A percentile compares a stretch with the other conserved stretches of the same genome.
Evolutionary conservation across 1,284 basidiomycete genomes (phyloP).

Genomic region (Papiliotrema laurentii): DNA sequence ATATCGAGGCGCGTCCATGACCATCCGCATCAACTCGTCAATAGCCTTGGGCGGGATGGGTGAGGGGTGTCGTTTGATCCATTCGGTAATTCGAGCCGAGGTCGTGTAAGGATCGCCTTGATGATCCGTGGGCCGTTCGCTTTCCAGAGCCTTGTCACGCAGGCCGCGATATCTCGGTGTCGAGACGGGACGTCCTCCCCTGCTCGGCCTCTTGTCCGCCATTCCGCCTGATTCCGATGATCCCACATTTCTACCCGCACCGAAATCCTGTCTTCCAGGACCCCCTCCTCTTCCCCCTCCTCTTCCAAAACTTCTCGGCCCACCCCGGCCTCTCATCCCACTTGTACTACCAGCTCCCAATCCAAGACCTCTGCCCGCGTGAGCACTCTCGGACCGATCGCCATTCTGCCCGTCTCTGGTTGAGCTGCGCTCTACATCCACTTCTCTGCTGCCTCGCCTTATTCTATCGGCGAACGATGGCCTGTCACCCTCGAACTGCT

Average conservation of each 20-base stretch:
- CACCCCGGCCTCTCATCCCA: too few relatives aligned
- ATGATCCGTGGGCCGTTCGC: conserved; percentile 1
- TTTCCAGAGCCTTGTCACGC: background rate
- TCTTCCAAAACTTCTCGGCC: background rate
- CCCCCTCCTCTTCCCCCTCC: background rate
- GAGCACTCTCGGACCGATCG: too few relatives aligned
- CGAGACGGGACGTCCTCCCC: background rate
- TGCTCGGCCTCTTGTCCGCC: too few relatives aligned
- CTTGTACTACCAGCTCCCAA: too few relatives aligned
- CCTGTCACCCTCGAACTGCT: too few relatives aligned
- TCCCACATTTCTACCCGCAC: background rate
- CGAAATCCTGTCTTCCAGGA: background rate
- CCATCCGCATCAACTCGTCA: conserved; percentile 24
- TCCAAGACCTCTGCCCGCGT: too few relatives aligned
- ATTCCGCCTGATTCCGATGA: background rate
- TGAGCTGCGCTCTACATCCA: too few relatives aligned
- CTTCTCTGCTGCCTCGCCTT: too few relatives aligned
- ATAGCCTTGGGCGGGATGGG: conserved; percentile 17
- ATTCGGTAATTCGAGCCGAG: conserved; percentile 14
- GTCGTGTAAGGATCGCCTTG: conserved; percentile 10
- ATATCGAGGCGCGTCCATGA: conserved; percentile 19
- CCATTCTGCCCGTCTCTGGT: too few relatives aligned
- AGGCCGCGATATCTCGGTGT: background rate
- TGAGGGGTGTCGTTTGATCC: conserved; percentile 17
- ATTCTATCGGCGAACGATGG: too few relatives aligned